phyloP scores from a whole-genome alignment of 257 asterid genomes.

The Petrea volubilis region DNA sequence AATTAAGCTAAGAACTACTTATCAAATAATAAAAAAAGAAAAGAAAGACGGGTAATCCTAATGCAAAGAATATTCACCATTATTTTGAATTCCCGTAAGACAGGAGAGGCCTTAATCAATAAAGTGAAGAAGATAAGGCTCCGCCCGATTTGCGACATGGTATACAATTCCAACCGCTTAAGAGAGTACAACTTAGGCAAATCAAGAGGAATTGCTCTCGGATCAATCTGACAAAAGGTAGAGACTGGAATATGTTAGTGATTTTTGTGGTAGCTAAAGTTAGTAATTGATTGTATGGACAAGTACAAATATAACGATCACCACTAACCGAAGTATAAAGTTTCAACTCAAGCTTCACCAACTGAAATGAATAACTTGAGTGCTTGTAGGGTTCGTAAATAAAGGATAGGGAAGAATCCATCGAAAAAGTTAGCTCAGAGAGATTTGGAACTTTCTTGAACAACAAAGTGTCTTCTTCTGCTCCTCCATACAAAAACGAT shows the following conservation, averaged over 20 bases:
- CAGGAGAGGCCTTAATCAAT: conserved; percentile 2
- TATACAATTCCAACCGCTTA: background rate
- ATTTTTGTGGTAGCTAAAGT: background rate
- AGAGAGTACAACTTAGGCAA: background rate
- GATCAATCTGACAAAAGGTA: background rate
- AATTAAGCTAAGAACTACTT: too few relatives aligned
- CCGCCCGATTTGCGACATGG: background rate
- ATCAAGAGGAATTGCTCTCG: background rate
- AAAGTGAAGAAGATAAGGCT: background rate
- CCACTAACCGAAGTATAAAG: background rate
- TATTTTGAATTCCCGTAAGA: background rate
- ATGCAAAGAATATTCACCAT: background rate
- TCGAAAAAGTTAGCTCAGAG: background rate
- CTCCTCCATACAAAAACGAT: background rate
- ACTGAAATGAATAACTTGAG: conserved; percentile 17
- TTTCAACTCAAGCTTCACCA: background rate
- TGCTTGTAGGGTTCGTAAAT: background rate
- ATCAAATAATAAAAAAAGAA: too few relatives aligned
- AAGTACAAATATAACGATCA: background rate
- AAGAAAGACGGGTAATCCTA: too few relatives aligned
- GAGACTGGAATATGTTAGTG: background rate
- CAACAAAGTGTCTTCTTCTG: background rate
- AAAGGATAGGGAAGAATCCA: background rate
- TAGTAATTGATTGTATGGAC: background rate
- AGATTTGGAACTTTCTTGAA: conserved; percentile 1